phyloP scores from a whole-genome alignment of 371 early-diverging fungal species.

The Mucor piriformis region DNA sequence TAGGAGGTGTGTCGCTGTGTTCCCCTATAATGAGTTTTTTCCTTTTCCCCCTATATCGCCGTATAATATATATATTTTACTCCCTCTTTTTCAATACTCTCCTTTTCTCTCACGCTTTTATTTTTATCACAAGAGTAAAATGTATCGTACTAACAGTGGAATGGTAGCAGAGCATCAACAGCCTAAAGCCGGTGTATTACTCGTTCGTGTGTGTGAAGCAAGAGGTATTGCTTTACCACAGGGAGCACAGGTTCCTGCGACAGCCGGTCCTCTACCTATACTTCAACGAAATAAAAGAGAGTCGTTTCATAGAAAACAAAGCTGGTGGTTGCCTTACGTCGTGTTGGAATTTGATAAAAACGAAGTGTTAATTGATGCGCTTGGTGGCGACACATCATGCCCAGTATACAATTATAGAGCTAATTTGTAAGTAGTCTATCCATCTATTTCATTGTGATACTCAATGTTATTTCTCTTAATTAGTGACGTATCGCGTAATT shows the following conservation, averaged over 20 bases:
- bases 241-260: constrained; percentile 27
- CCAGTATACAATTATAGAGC: constrained; percentile 87
- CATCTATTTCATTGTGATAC: background rate
- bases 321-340: constrained; percentile 83
- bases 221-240: constrained; percentile 62
- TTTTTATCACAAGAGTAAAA: background rate
- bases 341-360: constrained; percentile 95
- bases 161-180: constrained; percentile 11
- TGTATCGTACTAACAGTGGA: background rate
- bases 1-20: background rate
- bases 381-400: constrained; percentile 73
- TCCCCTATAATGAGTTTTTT: background rate
- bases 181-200: constrained; percentile 68
- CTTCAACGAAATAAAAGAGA: constrained; percentile 56
- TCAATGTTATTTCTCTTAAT: constrained; percentile 1
- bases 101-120: background rate
- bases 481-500: constrained; percentile 89
- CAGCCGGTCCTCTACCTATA: constrained; percentile 8
- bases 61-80: background rate
- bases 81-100: background rate
- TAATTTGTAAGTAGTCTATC: constrained; percentile 75
- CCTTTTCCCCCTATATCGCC: background rate
- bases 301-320: constrained; percentile 71
- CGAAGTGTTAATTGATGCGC: constrained; percentile 83
- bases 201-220: constrained; percentile 84